These are phyloP conservation scores for Trypanosoma melophagium DNA, from an alignment of 208 protist species.

Conservation along the genomic window DNA sequence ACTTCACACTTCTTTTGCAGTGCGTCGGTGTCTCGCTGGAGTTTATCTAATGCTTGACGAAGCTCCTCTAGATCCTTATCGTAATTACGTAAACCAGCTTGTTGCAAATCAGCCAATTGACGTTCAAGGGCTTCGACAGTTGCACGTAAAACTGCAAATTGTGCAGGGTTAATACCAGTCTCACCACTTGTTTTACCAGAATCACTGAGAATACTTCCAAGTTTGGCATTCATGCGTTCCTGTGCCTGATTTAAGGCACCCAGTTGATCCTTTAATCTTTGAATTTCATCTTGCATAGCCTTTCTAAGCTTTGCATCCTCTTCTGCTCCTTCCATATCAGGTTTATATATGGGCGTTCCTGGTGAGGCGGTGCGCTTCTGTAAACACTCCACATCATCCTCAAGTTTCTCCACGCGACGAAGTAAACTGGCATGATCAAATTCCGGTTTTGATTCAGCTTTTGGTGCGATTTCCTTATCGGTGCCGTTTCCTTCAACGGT, in stretches of 20 bases:
- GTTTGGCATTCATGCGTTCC: conserved; percentile 41
- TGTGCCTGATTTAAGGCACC: conserved; percentile 40
- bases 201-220: conserved; percentile 7
- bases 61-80: conserved; percentile 46
- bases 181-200: conserved; percentile 15
- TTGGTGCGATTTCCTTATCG: neutral
- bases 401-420: conserved; percentile 29
- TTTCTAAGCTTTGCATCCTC: neutral
- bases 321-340: conserved; percentile 21
- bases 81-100: conserved; percentile 39
- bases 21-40: conserved; percentile 35
- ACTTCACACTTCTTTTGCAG: conserved; percentile 29
- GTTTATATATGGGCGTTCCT: conserved; percentile 31
- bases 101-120: conserved; percentile 58
- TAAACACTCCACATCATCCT: conserved; percentile 30
- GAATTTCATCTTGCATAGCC: conserved; percentile 29
- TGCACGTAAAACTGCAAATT: conserved; percentile 49
- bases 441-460: neutral
- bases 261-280: conserved; percentile 31
- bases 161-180: conserved; percentile 42
- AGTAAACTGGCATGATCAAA: conserved; percentile 10
- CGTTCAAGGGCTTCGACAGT: conserved; percentile 61
- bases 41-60: conserved; percentile 29
- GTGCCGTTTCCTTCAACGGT: neutral
- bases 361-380: conserved; percentile 10